Percentiles rank a stretch among this genome's conserved stretches.
phyloP scores from a whole-genome alignment of 163 green algal genomes.

The Scenedesmus sp. region DNA sequence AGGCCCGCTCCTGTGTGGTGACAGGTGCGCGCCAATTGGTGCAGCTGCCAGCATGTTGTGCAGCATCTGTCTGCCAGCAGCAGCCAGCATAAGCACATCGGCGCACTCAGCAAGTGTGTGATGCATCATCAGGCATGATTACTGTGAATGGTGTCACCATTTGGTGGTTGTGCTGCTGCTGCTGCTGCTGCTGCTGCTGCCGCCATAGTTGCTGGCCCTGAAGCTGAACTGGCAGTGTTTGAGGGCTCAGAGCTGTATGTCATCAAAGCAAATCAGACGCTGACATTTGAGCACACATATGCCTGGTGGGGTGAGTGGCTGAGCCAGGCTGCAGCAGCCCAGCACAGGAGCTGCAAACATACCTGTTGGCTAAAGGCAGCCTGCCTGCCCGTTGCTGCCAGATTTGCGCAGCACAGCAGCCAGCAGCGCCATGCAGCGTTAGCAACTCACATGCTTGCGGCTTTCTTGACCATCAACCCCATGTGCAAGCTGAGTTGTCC shows the following conservation, averaged over 20 bases:
- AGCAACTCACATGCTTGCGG: neutral
- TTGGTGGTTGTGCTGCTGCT: neutral
- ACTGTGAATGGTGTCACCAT: neutral
- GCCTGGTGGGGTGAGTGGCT: conserved; percentile 84
- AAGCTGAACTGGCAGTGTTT: conserved; percentile 80
- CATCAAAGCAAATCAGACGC: conserved; percentile 72
- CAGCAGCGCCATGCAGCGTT: neutral
- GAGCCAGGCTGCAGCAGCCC: neutral
- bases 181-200: conserved; percentile 29
- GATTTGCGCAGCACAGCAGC: neutral
- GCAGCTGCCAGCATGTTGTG: neutral
- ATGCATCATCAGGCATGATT: neutral
- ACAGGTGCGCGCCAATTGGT: conserved; percentile 57
- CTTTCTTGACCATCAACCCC: neutral
- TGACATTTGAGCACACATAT: conserved; percentile 93
- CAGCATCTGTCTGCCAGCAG: neutral
- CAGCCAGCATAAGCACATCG: neutral
- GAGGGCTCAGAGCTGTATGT: conserved; percentile 76
- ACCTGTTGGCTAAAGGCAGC: neutral
- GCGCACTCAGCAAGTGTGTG: neutral
- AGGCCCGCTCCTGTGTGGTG: conserved; percentile 80
- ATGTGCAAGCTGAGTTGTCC: neutral
- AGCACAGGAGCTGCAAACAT: neutral
- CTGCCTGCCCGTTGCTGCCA: neutral
- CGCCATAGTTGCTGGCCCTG: conserved; percentile 72